A percentile compares a stretch with the other conserved stretches of the same genome.
These are phyloP conservation scores for Saccharomycopsis selenospora DNA, from an alignment of 805 yeast species.

Conservation along the genomic window DNA sequence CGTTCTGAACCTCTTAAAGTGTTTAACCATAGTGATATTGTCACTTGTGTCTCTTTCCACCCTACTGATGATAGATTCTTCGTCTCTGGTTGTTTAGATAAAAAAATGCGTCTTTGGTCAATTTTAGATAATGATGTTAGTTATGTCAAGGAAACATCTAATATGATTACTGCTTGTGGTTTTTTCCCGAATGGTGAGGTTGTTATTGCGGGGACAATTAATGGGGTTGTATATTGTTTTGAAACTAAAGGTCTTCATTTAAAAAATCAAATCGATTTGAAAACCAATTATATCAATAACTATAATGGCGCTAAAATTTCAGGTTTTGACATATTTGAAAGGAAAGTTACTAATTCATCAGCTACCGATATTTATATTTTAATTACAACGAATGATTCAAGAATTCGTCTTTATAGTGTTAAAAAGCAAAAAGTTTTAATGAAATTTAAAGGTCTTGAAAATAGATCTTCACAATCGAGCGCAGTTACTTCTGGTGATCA, in stretches of 20 bases:
- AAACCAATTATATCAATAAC: slow-evolving; percentile 31
- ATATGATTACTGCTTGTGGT: slow-evolving; percentile 65
- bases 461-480: slow-evolving; percentile 61
- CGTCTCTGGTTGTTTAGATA: slow-evolving; percentile 73
- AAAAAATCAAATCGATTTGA: slow-evolving; percentile 38
- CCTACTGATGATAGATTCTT: slow-evolving; percentile 85
- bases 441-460: slow-evolving; percentile 66
- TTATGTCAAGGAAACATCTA: slow-evolving; percentile 52
- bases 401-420: slow-evolving; percentile 58
- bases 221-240: slow-evolving; percentile 57
- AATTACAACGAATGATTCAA: slow-evolving; percentile 77
- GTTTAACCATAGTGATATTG: slow-evolving; percentile 73
- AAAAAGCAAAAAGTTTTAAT: slow-evolving; percentile 49
- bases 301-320: slow-evolving; percentile 56
- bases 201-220: slow-evolving; percentile 68
- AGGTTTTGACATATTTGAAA: slow-evolving; percentile 43
- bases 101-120: slow-evolving; percentile 73
- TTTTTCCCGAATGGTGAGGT: slow-evolving; percentile 59
- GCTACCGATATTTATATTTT: slow-evolving; percentile 36
- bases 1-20: slow-evolving; percentile 53
- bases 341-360: background rate
- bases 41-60: slow-evolving; percentile 72
- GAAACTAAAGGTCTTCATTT: slow-evolving; percentile 57
- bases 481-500: slow-evolving; percentile 56
- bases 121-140: slow-evolving; percentile 65